Conservation (phyloP, 768 basidiomycete species). For the Tulasnella sp. region DNA sequence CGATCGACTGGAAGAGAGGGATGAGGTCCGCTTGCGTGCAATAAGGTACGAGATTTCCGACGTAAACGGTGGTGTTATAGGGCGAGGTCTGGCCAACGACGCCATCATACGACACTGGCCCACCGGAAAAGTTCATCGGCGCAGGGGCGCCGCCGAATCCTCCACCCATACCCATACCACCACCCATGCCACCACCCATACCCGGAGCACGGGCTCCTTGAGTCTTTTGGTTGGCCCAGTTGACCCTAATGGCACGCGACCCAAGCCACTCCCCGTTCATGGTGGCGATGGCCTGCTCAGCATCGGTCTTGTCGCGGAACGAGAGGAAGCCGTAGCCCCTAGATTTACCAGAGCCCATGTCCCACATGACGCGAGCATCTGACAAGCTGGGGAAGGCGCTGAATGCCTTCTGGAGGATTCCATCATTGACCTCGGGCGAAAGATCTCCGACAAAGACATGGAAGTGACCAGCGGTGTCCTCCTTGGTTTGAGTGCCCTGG, state of each 20-base stretch:
- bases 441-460: constrained; percentile 99
- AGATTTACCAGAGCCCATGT: constrained; percentile 99
- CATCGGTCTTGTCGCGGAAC: constrained; percentile 97
- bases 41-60: constrained; percentile 96
- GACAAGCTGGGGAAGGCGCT: constrained; percentile 92
- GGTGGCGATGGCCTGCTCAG: constrained; percentile 96
- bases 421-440: constrained; percentile 96
- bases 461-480: constrained; percentile 94
- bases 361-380: constrained; percentile 99
- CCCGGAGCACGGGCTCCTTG: constrained; percentile 39
- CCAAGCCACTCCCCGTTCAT: constrained; percentile 99
- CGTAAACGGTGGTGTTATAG: constrained; percentile 94
- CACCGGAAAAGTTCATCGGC: constrained; percentile 83
- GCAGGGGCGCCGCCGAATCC: constrained; percentile 53
- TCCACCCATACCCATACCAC: constrained; percentile 14
- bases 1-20: constrained; percentile 96
- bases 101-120: constrained; percentile 83
- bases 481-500: constrained; percentile 96
- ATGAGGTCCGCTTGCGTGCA: constrained; percentile 96
- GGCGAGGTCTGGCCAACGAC: constrained; percentile 88
- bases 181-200: constrained; percentile 16
- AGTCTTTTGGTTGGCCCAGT: constrained; percentile 99
- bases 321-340: constrained; percentile 98
- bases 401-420: constrained; percentile 93
- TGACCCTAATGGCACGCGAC: constrained; percentile 94